Base-by-base conservation (phyloP, 208 protist genomes). In the Wallacemonas sp. region DNA sequence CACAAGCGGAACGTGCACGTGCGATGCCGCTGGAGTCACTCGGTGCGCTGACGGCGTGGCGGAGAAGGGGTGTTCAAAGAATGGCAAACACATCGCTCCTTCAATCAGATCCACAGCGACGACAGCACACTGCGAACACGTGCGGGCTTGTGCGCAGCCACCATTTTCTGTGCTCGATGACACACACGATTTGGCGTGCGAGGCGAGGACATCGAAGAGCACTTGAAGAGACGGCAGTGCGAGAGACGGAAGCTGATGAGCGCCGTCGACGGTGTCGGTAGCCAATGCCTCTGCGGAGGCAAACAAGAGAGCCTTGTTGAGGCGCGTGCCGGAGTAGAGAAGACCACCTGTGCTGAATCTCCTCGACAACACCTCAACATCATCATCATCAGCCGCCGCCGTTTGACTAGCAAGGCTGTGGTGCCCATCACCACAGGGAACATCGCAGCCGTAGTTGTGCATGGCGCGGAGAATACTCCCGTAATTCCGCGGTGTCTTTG, bases 51-150 rank as follows among this genome's bases (percentile, higher is more conserved):
- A 47, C 34, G 42, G 17, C 17, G 67, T 59, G 14, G 19, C 38
- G 17, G 56, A 44, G 68, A 33, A 73, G 33, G 62, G 77, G 47
- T 93, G 83, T 26, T 22, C 31, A 41, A 71, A 88, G 24, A 54
- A 42, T 4, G 77, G 80, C 14, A 93, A 68, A 0, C 60, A 58
- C 2, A 44, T 68, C 21, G 86, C 86, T 0, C 73, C 78, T 19
- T 76, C 70, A 14, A 88, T 86, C 24, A 93, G 56, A 53, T 90
- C 86, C 47, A 93, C 78, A 12, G 79, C 83, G n/a, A 90, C 77
- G 6, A 86, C 3, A 28, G 6, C 14, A 36, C 15, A 24, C 62
- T 17, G 8, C 51, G n/a, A 6, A 41, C 36, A 14, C 26, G 51
- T 9, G 28, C 5, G 44, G n/a, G 9, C 44, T 26, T 49, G n/a